These are phyloP conservation scores for Mortierella sp. DNA, from an alignment of 371 early-diverging fungal species.

Conservation along the genomic window DNA sequence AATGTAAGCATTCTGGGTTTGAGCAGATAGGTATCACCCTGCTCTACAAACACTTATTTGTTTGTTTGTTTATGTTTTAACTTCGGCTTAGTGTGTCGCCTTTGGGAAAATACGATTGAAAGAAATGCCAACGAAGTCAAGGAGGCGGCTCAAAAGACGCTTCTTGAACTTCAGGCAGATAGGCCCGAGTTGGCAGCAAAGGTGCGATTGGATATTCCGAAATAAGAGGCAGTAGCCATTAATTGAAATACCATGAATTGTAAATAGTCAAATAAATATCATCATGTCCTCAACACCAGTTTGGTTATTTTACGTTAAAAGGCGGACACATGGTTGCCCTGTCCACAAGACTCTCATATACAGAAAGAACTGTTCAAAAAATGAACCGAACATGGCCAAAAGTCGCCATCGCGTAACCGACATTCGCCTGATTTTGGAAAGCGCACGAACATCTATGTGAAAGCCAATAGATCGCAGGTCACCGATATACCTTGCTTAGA, in stretches of 20 bases:
- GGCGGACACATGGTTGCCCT: too few species aligned
- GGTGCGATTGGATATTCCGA: constrained; percentile 32
- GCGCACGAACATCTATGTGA: too few species aligned
- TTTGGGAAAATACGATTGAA: constrained; percentile 59
- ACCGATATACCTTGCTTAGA: too few species aligned
- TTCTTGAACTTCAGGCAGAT: constrained; percentile 28
- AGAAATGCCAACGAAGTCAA: constrained; percentile 59
- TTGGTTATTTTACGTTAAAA: too few species aligned
- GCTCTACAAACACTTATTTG: neutral
- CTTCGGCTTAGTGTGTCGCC: constrained; percentile 50
- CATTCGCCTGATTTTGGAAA: too few species aligned
- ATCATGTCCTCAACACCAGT: too few species aligned
- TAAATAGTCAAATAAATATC: constrained; percentile 2
- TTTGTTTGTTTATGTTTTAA: too few species aligned
- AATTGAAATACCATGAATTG: neutral
- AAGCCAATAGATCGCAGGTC: too few species aligned
- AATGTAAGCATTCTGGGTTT: constrained; percentile 20
- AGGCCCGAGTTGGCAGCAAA: constrained; percentile 33
- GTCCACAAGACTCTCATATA: too few species aligned
- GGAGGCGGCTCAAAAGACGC: constrained; percentile 51
- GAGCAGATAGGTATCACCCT: neutral
- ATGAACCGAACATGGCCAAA: too few species aligned
- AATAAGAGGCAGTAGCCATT: neutral
- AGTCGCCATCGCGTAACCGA: too few species aligned
- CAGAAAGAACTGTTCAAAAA: too few species aligned